These are phyloP conservation scores for Dentipellis sp. DNA, from an alignment of 768 basidiomycete genomes.

Conservation along the genomic window DNA sequence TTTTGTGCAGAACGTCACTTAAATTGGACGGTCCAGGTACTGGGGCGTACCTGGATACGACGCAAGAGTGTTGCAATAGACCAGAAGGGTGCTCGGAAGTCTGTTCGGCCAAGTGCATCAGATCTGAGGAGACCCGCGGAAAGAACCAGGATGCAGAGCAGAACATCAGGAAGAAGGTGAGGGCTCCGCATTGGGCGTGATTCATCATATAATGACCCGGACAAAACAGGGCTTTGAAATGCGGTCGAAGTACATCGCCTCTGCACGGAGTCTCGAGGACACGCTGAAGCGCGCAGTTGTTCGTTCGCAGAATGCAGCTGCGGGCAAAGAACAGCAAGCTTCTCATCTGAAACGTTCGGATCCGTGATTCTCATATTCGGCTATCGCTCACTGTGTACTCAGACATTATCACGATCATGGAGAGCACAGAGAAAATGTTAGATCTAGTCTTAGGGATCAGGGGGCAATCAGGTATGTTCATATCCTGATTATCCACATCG, in stretches of 20 bases:
- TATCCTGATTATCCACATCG: neutral
- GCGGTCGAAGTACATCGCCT: conserved; percentile 77
- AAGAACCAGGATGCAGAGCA: conserved; percentile 62
- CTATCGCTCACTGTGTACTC: neutral
- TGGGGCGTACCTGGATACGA: conserved; percentile 66
- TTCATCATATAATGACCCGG: neutral
- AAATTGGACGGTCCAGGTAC: conserved; percentile 61
- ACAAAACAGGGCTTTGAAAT: conserved; percentile 76
- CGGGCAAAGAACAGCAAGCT: conserved; percentile 58
- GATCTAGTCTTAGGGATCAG: conserved; percentile 76
- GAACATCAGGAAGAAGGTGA: conserved; percentile 73
- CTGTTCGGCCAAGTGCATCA: conserved; percentile 70
- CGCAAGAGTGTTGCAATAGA: conserved; percentile 91
- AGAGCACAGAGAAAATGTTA: conserved; percentile 68
- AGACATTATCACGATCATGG: conserved; percentile 52
- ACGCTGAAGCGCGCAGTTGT: conserved; percentile 60
- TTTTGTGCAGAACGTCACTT: no score
- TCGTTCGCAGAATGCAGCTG: conserved; percentile 49
- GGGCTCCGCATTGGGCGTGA: conserved; percentile 15
- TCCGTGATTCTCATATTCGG: no score
- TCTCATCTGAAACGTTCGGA: conserved; percentile 57
- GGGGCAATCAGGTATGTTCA: conserved; percentile 70
- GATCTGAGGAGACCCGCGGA: conserved; percentile 62
- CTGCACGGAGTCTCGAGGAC: conserved; percentile 83
- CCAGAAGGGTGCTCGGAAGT: conserved; percentile 81